These are phyloP conservation scores for Pichia insulana DNA, from an alignment of 805 yeast genomes.

Conservation along the genomic window DNA sequence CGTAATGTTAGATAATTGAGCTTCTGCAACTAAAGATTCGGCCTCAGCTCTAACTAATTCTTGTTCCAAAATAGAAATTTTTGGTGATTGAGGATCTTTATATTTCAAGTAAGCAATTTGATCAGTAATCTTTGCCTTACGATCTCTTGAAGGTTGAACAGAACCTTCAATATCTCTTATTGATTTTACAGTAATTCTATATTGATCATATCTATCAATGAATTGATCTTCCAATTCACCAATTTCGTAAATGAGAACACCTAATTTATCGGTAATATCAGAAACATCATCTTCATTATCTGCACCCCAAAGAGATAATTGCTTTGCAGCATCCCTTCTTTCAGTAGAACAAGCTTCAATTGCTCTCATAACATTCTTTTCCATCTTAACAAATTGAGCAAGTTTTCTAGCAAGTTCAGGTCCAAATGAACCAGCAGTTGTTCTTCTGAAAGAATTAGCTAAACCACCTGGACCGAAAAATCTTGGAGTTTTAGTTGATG, in stretches of 20 bases:
- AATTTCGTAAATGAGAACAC: slow-evolving; percentile 72
- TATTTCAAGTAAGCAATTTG: slow-evolving; percentile 77
- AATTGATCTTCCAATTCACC: slow-evolving; percentile 84
- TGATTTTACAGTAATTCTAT: slow-evolving; percentile 72
- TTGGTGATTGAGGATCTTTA: slow-evolving; percentile 79
- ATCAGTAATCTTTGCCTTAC: slow-evolving; percentile 78
- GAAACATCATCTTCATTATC: slow-evolving; percentile 79
- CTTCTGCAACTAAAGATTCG: slow-evolving; percentile 85
- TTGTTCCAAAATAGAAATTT: slow-evolving; percentile 74
- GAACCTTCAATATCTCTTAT: slow-evolving; percentile 81
- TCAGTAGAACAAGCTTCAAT: slow-evolving; percentile 70
- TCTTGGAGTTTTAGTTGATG: slow-evolving; percentile 48
- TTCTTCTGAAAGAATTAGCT: slow-evolving; percentile 42
- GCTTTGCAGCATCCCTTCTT: slow-evolving; percentile 75
- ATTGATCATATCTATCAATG: slow-evolving; percentile 79
- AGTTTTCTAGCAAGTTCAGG: slow-evolving; percentile 74
- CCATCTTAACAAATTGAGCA: slow-evolving; percentile 68
- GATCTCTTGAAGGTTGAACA: slow-evolving; percentile 81
- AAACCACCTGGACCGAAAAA: slow-evolving; percentile 82
- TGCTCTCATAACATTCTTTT: slow-evolving; percentile 72
- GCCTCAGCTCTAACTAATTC: slow-evolving; percentile 90
- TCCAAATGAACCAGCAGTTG: slow-evolving; percentile 70
- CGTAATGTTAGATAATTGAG: slow-evolving; percentile 81
- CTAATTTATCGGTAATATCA: slow-evolving; percentile 80
- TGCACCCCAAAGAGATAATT: slow-evolving; percentile 80